A percentile compares a stretch with the other conserved stretches of the same genome.
Conservation (phyloP, 2,329 filamentous ascomycete genomes). For the Immersiporthe knoxdaviesiana region DNA sequence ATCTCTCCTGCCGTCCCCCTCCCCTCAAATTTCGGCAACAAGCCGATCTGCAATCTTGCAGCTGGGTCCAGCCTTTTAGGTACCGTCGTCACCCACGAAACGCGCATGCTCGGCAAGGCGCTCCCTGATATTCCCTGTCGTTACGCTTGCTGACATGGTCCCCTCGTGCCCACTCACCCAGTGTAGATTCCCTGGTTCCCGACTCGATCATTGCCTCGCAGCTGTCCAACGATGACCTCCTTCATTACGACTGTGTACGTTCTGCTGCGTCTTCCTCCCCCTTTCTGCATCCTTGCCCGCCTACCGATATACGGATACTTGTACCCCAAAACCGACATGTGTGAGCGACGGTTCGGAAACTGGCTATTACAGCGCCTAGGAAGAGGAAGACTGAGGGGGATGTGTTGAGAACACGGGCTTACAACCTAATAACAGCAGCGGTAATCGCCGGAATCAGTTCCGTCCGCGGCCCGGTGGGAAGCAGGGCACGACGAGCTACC, state of each 20-base stretch:
- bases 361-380: neutral
- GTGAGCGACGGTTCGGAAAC: neutral
- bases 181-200: slow-evolving; percentile 1
- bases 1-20: neutral
- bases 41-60: slow-evolving; percentile 11
- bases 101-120: neutral
- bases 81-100: slow-evolving; percentile 10
- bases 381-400: neutral
- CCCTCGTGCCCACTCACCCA: neutral
- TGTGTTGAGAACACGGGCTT: slow-evolving; percentile 3
- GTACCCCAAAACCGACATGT: neutral
- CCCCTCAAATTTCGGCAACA: neutral
- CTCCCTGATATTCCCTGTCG: slow-evolving; percentile 2
- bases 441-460: slow-evolving; percentile 87
- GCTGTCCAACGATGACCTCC: slow-evolving; percentile 63
- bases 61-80: slow-evolving; percentile 15
- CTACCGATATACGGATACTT: slow-evolving; percentile 37
- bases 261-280: slow-evolving; percentile 44
- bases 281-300: slow-evolving; percentile 38
- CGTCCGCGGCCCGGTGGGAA: slow-evolving; percentile 83
- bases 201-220: neutral
- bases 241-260: slow-evolving; percentile 84
- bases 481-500: slow-evolving; percentile 83
- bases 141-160: slow-evolving; percentile 15
- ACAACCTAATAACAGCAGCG: slow-evolving; percentile 63